Conservation (phyloP, 2,329 filamentous ascomycete species). For the Xylaria sp. region DNA sequence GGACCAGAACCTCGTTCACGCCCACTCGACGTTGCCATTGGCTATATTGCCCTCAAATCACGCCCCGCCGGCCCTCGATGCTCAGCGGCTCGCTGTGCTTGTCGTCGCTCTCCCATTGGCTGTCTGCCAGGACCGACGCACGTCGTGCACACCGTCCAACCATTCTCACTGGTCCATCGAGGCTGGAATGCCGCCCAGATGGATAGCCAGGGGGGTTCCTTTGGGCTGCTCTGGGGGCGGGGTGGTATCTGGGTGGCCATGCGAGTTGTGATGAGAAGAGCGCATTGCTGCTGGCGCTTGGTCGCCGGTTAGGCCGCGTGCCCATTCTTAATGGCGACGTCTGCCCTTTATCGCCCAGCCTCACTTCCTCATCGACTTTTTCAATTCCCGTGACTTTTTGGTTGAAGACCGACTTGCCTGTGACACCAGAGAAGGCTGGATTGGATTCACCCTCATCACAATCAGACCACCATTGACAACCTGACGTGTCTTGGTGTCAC, state of each 20-base stretch:
- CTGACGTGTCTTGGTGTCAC: background rate
- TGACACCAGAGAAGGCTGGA: constrained; percentile 1
- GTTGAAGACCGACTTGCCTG: constrained; percentile 7
- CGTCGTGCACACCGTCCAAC: constrained; percentile 39
- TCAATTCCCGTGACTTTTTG: constrained; percentile 3
- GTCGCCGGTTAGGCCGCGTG: constrained; percentile 19
- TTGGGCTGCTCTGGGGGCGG: constrained; percentile 30
- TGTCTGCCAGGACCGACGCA: constrained; percentile 32
- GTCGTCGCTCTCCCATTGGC: constrained; percentile 37
- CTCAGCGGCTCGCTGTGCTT: constrained; percentile 40
- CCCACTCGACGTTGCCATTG: constrained; percentile 31
- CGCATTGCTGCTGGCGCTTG: constrained; percentile 13
- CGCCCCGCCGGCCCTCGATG: constrained; percentile 31
- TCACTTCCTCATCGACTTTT: constrained; percentile 20
- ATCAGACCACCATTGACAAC: constrained; percentile 1
- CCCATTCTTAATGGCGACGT: constrained; percentile 28
- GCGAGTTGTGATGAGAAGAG: constrained; percentile 27
- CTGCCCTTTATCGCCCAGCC: constrained; percentile 26
- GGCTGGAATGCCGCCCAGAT: constrained; percentile 39
- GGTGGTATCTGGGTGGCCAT: constrained; percentile 32
- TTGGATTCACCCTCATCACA: background rate
- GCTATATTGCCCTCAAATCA: constrained; percentile 37
- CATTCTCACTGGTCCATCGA: constrained; percentile 39
- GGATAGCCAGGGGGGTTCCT: constrained; percentile 29
- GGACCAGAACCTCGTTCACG: background rate